Percentiles rank a stretch among this genome's conserved stretches.
Evolutionary conservation across 106 monocot genomes (phyloP).

Genomic region (Apostasia ramifera): DNA sequence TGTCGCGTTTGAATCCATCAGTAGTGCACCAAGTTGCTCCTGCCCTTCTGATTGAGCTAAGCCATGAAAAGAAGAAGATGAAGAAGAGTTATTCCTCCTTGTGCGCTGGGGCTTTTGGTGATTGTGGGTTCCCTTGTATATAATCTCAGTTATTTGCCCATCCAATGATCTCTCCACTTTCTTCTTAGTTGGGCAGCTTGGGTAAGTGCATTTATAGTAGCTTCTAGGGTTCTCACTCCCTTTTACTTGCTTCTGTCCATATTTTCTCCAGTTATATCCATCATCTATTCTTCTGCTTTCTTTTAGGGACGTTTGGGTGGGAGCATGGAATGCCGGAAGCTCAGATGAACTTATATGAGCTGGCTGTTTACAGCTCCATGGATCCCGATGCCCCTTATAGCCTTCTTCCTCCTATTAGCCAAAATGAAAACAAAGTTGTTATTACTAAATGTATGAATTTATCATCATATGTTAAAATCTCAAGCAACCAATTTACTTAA

Average conservation of each 20-base stretch:
- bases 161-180: constrained; percentile 39
- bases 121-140: constrained; percentile 48
- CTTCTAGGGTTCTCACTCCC: constrained; percentile 52
- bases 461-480: no score
- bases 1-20: constrained; percentile 22
- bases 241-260: constrained; percentile 55
- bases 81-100: constrained; percentile 20
- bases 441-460: background rate
- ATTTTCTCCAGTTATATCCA: constrained; percentile 59
- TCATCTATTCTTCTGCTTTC: constrained; percentile 31
- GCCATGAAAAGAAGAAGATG: background rate
- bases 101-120: constrained; percentile 42
- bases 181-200: constrained; percentile 40
- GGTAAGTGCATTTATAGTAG: constrained; percentile 55
- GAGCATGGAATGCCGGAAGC: constrained; percentile 4
- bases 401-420: background rate
- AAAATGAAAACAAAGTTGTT: background rate
- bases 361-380: constrained; percentile 15
- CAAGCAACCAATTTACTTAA: no score
- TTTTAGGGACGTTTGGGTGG: background rate
- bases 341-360: constrained; percentile 17
- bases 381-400: constrained; percentile 1
- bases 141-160: constrained; percentile 52
- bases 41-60: no score
- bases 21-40: constrained; percentile 4